These are phyloP conservation scores for Acanthamoeba royreba DNA, from an alignment of 208 protist genomes.

Conservation along the genomic window DNA sequence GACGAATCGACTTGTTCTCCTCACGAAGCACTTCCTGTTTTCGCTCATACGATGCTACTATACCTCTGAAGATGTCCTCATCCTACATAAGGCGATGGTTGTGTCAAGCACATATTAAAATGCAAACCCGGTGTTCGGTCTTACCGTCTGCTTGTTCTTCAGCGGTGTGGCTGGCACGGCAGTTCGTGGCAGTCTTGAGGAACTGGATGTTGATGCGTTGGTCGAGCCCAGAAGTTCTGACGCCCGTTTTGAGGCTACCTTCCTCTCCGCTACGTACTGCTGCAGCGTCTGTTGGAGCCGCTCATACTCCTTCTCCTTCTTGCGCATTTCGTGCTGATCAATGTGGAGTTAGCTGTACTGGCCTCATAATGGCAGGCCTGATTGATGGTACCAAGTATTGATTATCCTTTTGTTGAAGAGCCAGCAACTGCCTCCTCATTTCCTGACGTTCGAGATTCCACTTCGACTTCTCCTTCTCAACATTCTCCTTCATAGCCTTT, in stretches of 20 bases:
- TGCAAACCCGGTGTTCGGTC: not conserved
- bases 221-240: not conserved
- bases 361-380: too few species aligned
- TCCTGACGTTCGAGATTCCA: constrained; percentile 18
- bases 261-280: not conserved
- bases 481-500: not conserved
- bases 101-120: not conserved
- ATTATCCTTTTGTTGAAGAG: not conserved
- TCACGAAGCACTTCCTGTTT: not conserved
- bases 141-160: not conserved
- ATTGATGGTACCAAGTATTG: constrained; percentile 3
- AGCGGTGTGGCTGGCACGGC: not conserved
- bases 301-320: not conserved
- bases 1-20: not conserved
- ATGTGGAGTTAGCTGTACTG: not conserved
- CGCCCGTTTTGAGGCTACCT: not conserved
- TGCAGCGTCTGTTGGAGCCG: not conserved
- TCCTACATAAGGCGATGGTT: not conserved
- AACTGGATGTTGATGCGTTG: not conserved
- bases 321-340: not conserved
- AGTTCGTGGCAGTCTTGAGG: not conserved
- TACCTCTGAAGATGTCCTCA: not conserved
- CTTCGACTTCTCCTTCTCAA: not conserved
- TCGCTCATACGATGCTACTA: not conserved
- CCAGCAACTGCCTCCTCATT: not conserved